These are phyloP conservation scores for Salix viminalis DNA, from an alignment of 345 rosid genomes.

Conservation along the genomic window DNA sequence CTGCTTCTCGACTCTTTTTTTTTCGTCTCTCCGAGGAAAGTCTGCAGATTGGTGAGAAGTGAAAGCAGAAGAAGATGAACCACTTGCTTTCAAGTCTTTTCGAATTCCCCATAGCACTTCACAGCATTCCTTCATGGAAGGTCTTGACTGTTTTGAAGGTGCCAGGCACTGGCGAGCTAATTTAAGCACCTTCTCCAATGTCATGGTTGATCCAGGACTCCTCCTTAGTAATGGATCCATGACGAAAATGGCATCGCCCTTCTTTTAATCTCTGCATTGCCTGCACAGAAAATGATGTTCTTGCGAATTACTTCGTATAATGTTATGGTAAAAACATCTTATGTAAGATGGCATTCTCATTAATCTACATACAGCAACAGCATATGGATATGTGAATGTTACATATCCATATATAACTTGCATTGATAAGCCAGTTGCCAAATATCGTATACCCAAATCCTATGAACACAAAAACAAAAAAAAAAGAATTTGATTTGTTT, in stretches of 20 bases:
- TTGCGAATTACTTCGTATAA: neutral
- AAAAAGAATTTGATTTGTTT: neutral
- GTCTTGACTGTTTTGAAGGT: conserved; percentile 52
- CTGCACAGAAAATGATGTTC: conserved; percentile 31
- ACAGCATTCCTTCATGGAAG: conserved; percentile 66
- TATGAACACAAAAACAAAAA: too few relatives aligned
- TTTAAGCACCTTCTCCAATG: conserved; percentile 50
- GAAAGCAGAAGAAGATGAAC: conserved; percentile 26
- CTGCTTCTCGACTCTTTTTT: conserved; percentile 24
- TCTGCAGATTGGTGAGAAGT: conserved; percentile 44
- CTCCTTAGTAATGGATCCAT: conserved; percentile 76
- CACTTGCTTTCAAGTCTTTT: conserved; percentile 47
- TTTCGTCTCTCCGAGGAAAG: conserved; percentile 33
- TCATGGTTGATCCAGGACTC: conserved; percentile 56
- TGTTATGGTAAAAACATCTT: too few relatives aligned
- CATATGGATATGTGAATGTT: too few relatives aligned
- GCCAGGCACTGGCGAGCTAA: conserved; percentile 66
- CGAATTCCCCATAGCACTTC: conserved; percentile 74
- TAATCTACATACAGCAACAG: too few relatives aligned
- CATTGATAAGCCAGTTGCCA: neutral
- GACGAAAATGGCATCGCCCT: conserved; percentile 53
- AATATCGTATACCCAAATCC: neutral
- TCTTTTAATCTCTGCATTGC: conserved; percentile 62
- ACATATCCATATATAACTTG: neutral
- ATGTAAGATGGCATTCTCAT: too few relatives aligned